Conservation (phyloP, 768 basidiomycete species). For the Sutorius australiensis region DNA sequence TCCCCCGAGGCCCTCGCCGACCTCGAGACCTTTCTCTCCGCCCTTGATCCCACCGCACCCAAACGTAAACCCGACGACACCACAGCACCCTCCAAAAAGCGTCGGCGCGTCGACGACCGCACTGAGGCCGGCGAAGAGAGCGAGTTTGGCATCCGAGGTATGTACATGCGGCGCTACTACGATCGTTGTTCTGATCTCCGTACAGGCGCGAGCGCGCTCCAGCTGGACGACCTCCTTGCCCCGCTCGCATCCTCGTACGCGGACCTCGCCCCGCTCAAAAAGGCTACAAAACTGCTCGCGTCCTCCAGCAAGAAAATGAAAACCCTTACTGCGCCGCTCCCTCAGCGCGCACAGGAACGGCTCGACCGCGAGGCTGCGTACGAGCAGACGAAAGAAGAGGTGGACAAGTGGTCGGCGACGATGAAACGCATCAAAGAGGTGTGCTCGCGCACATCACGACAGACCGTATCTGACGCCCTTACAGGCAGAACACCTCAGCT, state of each 20-base stretch:
- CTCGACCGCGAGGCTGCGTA: slow-evolving; percentile 93
- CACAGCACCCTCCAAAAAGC: slow-evolving; percentile 42
- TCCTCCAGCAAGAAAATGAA: slow-evolving; percentile 52
- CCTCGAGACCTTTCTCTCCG: slow-evolving; percentile 69
- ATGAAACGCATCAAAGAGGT: slow-evolving; percentile 93
- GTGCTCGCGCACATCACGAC: slow-evolving; percentile 5
- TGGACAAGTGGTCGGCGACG: slow-evolving; percentile 89
- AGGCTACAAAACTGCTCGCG: slow-evolving; percentile 61
- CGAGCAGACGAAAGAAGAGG: slow-evolving; percentile 87
- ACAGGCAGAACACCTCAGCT: slow-evolving; percentile 83
- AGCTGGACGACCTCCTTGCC: slow-evolving; percentile 71
- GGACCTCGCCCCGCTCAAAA: slow-evolving; percentile 62
- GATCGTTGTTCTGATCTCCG: slow-evolving; percentile 2
- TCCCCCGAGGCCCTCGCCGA: slow-evolving; percentile 61
- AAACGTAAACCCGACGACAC: slow-evolving; percentile 48
- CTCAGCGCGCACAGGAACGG: slow-evolving; percentile 81
- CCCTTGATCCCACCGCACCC: slow-evolving; percentile 50
- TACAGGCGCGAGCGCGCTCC: slow-evolving; percentile 44
- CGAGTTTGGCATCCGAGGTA: slow-evolving; percentile 69
- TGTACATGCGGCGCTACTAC: background rate
- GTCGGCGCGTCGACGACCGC: slow-evolving; percentile 59
- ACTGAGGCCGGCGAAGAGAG: slow-evolving; percentile 79
- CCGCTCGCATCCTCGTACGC: slow-evolving; percentile 62
- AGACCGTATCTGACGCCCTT: slow-evolving; percentile 1
- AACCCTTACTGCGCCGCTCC: slow-evolving; percentile 78